A percentile compares a stretch with the other conserved stretches of the same genome.
Evolutionary conservation across 108 stramenopile species (phyloP).

Genomic region (Cyclotella kingstonii): DNA sequence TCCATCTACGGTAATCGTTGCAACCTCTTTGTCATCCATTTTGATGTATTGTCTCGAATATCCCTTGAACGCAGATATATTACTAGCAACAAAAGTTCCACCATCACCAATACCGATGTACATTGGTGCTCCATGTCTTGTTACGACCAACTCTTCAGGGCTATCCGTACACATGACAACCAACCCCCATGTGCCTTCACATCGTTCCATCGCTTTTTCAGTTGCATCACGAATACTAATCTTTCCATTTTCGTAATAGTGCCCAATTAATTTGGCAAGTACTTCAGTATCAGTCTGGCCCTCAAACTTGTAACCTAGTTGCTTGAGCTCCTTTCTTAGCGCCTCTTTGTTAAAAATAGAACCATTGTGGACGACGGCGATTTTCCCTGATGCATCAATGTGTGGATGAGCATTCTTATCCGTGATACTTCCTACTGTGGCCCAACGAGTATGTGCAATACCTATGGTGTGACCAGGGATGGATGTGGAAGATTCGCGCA

Average conservation of each 20-base stretch:
- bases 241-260: conserved; percentile 36
- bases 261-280: conserved; percentile 75
- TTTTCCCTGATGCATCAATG: conserved; percentile 57
- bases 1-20: conserved; percentile 63
- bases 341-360: conserved; percentile 78
- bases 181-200: conserved; percentile 82
- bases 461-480: conserved; percentile 56
- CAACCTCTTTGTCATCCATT: conserved; percentile 83
- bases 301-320: conserved; percentile 60
- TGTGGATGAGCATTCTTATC: conserved; percentile 90
- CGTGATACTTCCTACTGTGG: conserved; percentile 86
- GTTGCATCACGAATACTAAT: conserved; percentile 53
- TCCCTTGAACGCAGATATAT: conserved; percentile 75
- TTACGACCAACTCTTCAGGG: conserved; percentile 82
- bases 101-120: conserved; percentile 78
- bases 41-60: conserved; percentile 86
- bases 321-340: conserved; percentile 62
- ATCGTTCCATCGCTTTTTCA: conserved; percentile 56
- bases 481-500: conserved; percentile 41
- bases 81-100: conserved; percentile 77
- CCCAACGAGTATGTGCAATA: conserved; percentile 91
- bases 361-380: conserved; percentile 89
- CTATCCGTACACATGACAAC: conserved; percentile 51
- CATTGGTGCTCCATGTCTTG: conserved; percentile 83
- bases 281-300: conserved; percentile 92